Evolutionary conservation across 768 basidiomycete species (phyloP).

Genomic region (Tylopilus rubrobrunneus): DNA sequence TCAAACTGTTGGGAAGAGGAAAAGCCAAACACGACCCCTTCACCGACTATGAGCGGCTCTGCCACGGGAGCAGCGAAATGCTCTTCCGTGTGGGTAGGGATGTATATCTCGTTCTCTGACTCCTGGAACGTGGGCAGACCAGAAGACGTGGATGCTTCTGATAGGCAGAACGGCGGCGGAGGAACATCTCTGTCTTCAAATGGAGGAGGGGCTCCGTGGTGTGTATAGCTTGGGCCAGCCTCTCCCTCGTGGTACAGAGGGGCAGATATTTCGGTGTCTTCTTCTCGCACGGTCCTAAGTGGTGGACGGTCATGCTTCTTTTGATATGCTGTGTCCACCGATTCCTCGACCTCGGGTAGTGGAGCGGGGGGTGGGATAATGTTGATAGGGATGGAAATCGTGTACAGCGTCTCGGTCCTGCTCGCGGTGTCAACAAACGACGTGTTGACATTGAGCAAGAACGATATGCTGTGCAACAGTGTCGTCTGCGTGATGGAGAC

Average conservation of each 20-base stretch:
- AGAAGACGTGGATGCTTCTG: constrained; percentile 55
- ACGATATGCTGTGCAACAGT: constrained; percentile 78
- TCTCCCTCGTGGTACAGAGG: constrained; percentile 68
- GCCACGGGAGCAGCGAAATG: constrained; percentile 32
- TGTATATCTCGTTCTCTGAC: constrained; percentile 72
- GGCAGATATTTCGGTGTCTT: constrained; percentile 57
- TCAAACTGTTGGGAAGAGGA: constrained; percentile 70
- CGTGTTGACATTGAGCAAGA: constrained; percentile 66
- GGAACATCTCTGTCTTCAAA: constrained; percentile 83
- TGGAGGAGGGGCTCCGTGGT: constrained; percentile 68
- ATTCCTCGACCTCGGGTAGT: constrained; percentile 72
- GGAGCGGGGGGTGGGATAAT: constrained; percentile 74
- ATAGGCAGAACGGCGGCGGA: constrained; percentile 58
- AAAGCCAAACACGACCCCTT: constrained; percentile 80
- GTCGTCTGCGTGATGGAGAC: constrained; percentile 78
- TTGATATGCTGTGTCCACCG: constrained; percentile 70
- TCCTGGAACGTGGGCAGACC: constrained; percentile 73
- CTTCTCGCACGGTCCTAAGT: constrained; percentile 60
- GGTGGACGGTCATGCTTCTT: constrained; percentile 89
- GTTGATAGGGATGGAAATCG: constrained; percentile 62
- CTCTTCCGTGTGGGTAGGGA: constrained; percentile 43
- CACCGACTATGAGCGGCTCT: constrained; percentile 51
- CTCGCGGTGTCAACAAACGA: constrained; percentile 74
- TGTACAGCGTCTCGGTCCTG: constrained; percentile 64
- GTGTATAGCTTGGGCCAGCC: constrained; percentile 72